These are phyloP conservation scores for Coriolopsis trogii DNA, from an alignment of 1,284 basidiomycete species.

Conservation along the genomic window DNA sequence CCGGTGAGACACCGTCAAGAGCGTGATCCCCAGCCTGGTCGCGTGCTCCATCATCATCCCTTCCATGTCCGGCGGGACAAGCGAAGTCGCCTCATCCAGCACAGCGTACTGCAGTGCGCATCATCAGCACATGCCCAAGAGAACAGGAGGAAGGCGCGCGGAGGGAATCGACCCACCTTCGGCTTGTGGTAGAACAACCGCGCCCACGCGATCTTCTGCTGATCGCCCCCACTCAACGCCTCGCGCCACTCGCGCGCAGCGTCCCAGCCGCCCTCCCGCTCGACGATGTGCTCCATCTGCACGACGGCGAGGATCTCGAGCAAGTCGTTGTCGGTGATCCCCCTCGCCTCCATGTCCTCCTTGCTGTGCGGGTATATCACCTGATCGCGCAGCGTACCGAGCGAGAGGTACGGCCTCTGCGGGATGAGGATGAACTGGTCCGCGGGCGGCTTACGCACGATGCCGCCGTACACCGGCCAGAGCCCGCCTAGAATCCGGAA, in stretches of 20 bases:
- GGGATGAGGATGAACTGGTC: conserved; percentile 94
- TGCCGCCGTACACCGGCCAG: conserved; percentile 96
- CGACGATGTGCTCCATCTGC: conserved; percentile 87
- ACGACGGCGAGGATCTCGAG: conserved; percentile 77
- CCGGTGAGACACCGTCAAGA: conserved; percentile 90
- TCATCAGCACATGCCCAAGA: not conserved
- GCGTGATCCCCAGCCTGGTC: conserved; percentile 83
- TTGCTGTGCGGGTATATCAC: conserved; percentile 87
- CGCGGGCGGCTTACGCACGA: conserved; percentile 91
- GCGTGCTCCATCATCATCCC: conserved; percentile 96
- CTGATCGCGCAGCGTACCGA: conserved; percentile 94
- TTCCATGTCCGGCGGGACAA: conserved; percentile 93
- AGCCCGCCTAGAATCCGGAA: conserved; percentile 96
- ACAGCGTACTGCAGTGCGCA: conserved; percentile 82
- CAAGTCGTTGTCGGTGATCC: conserved; percentile 79
- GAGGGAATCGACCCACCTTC: conserved; percentile 53
- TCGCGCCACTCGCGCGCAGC: conserved; percentile 90
- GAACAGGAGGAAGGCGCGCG: not conserved
- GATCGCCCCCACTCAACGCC: conserved; percentile 85
- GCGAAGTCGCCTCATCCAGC: conserved; percentile 93
- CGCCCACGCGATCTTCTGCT: conserved; percentile 96
- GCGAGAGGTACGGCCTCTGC: conserved; percentile 91
- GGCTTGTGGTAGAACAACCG: conserved; percentile 95
- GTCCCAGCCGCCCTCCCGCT: conserved; percentile 97
- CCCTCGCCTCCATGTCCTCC: conserved; percentile 73